Evolutionary conservation across 768 basidiomycete species (phyloP).

Genomic region (Sistotremastrum niveocremeum): DNA sequence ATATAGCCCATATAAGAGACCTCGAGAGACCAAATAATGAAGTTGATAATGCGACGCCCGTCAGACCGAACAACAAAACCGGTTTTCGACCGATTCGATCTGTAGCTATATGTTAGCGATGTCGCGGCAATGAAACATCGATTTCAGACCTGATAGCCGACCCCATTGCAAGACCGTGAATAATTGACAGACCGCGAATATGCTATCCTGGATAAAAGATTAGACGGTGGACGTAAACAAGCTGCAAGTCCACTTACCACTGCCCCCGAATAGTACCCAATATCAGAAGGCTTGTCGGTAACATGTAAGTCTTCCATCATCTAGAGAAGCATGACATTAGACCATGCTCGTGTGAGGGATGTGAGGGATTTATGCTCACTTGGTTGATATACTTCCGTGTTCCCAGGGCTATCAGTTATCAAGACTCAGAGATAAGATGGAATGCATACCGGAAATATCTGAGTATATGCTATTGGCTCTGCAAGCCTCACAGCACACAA

Average conservation of each 20-base stretch:
- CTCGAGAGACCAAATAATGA: conserved; percentile 9
- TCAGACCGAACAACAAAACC: conserved; percentile 8
- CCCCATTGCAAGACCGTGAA: conserved; percentile 15
- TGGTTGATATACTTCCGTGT: conserved; percentile 1
- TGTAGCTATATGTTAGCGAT: background rate
- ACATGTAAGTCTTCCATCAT: conserved; percentile 11
- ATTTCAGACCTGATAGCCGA: conserved; percentile 6
- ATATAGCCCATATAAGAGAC: conserved; percentile 3
- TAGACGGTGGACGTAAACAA: background rate
- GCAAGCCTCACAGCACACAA: conserved; percentile 2
- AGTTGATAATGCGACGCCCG: conserved; percentile 7
- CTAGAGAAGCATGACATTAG: conserved; percentile 2
- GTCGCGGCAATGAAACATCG: background rate
- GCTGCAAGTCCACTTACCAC: conserved; percentile 3
- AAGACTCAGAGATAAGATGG: background rate
- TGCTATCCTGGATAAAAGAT: conserved; percentile 8
- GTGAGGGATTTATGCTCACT: background rate
- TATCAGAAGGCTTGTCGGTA: conserved; percentile 7
- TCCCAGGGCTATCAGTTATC: background rate
- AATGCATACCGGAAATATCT: conserved; percentile 12
- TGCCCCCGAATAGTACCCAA: conserved; percentile 14
- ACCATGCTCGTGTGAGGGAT: background rate
- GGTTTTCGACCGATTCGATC: conserved; percentile 12
- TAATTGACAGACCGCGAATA: conserved; percentile 12
- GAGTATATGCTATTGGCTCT: conserved; percentile 7